phyloP scores from a whole-genome alignment of 2,329 filamentous ascomycete genomes.

The Xylaria sp. region DNA sequence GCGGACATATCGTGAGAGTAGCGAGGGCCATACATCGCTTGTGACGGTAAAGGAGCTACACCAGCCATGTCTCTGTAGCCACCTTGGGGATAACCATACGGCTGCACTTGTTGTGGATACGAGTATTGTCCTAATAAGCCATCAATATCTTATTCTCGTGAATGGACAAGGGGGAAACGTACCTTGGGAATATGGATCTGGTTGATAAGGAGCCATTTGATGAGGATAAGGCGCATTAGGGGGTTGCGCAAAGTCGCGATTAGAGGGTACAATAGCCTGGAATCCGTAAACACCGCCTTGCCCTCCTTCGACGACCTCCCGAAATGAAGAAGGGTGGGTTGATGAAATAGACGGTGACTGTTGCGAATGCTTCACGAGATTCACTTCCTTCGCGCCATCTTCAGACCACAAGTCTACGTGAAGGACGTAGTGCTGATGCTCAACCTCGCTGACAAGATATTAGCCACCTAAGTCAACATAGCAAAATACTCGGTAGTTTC shows the following conservation, averaged over 20 bases:
- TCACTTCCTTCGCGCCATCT: constrained; percentile 71
- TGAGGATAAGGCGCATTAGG: constrained; percentile 43
- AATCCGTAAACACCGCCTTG: constrained; percentile 44
- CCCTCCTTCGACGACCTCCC: constrained; percentile 47
- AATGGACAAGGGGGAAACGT: constrained; percentile 8
- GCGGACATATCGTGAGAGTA: constrained; percentile 52
- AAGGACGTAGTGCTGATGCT: constrained; percentile 49
- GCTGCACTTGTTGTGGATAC: constrained; percentile 45
- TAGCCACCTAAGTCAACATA: constrained; percentile 23
- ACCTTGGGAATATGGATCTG: constrained; percentile 47
- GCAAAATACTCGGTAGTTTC: neutral
- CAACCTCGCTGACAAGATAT: constrained; percentile 41
- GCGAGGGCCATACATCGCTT: constrained; percentile 48
- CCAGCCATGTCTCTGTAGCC: constrained; percentile 45
- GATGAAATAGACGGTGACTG: constrained; percentile 82
- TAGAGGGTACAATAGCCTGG: constrained; percentile 47
- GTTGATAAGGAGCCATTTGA: constrained; percentile 44
- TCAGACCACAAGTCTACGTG: constrained; percentile 76
- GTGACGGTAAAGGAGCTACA: constrained; percentile 44
- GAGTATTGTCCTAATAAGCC: constrained; percentile 39
- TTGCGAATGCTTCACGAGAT: constrained; percentile 71
- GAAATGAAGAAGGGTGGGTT: constrained; percentile 80
- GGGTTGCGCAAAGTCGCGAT: constrained; percentile 45
- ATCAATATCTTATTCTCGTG: constrained; percentile 24
- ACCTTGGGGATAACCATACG: constrained; percentile 46